A percentile compares a stretch with the other conserved stretches of the same genome.
These are phyloP conservation scores for Taxillus chinensis DNA, from an alignment of 164 flowering plant species.

Conservation along the genomic window DNA sequence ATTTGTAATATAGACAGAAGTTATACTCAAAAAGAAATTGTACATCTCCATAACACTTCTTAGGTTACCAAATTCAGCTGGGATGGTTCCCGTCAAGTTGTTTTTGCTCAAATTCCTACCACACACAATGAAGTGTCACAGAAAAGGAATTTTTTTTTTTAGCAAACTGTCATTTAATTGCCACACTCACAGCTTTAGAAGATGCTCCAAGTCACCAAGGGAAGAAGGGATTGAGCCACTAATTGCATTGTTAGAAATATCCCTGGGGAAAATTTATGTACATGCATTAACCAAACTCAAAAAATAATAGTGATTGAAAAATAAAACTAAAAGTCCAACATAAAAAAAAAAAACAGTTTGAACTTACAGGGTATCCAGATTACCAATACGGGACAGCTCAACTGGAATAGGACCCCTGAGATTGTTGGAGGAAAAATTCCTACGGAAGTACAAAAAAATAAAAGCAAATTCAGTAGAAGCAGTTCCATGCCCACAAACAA, in stretches of 20 bases:
- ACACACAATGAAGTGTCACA: slow-evolving; percentile 5
- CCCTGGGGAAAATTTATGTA: slow-evolving; percentile 33
- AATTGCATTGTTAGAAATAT: slow-evolving; percentile 66
- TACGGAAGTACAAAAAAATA: slow-evolving; percentile 11
- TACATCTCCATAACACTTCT: slow-evolving; percentile 92
- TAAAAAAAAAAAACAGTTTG: neutral
- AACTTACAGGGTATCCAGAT: slow-evolving; percentile 87
- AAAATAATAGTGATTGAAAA: neutral
- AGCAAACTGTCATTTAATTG: neutral
- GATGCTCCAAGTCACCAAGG: slow-evolving; percentile 92
- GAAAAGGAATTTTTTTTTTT: too few relatives aligned
- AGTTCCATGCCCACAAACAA: neutral
- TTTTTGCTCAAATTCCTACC: slow-evolving; percentile 76
- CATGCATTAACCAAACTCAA: neutral
- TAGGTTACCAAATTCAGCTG: slow-evolving; percentile 84
- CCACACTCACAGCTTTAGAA: slow-evolving; percentile 69
- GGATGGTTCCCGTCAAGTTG: slow-evolving; percentile 49
- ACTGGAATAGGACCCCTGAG: slow-evolving; percentile 72
- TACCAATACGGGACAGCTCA: slow-evolving; percentile 82
- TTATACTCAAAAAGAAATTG: slow-evolving; percentile 7
- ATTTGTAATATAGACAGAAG: neutral
- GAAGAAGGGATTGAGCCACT: slow-evolving; percentile 74
- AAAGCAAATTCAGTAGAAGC: neutral
- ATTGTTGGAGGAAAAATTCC: slow-evolving; percentile 72
- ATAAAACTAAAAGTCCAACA: neutral